A percentile compares a stretch with the other conserved stretches of the same genome.
Evolutionary conservation across 2,329 filamentous ascomycete genomes (phyloP).

Genomic region (Fusarium papillatum): DNA sequence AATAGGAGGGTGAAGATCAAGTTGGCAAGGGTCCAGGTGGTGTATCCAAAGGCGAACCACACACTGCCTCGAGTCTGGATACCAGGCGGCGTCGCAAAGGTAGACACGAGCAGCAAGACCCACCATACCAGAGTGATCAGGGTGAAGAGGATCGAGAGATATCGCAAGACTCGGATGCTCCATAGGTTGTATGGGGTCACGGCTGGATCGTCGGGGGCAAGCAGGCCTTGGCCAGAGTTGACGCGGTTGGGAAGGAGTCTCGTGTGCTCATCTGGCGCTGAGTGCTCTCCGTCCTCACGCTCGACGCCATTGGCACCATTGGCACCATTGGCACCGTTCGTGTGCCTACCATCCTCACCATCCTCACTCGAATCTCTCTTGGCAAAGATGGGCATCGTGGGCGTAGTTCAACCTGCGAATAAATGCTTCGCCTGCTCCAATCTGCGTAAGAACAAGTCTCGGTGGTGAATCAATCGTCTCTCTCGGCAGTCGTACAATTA

Average conservation of each 20-base stretch:
- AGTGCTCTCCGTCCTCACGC: conserved; percentile 40
- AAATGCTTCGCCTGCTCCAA: background rate
- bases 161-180: conserved; percentile 86
- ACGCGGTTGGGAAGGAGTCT: conserved; percentile 79
- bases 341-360: conserved; percentile 15
- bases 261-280: conserved; percentile 65
- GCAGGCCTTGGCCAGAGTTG: conserved; percentile 58
- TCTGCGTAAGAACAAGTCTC: background rate
- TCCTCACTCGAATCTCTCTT: conserved; percentile 41
- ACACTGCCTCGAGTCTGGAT: conserved; percentile 91
- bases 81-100: conserved; percentile 90
- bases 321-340: conserved; percentile 22
- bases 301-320: conserved; percentile 16
- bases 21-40: conserved; percentile 82
- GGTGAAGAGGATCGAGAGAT: conserved; percentile 82
- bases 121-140: conserved; percentile 90
- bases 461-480: background rate
- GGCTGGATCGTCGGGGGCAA: conserved; percentile 59
- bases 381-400: conserved; percentile 52
- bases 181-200: conserved; percentile 95
- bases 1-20: conserved; percentile 85
- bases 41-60: conserved; percentile 90
- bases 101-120: conserved; percentile 87
- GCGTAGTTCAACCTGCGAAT: background rate
- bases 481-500: background rate